These are phyloP conservation scores for Acacia acuminata DNA, from an alignment of 306 rosid species.

Conservation along the genomic window DNA sequence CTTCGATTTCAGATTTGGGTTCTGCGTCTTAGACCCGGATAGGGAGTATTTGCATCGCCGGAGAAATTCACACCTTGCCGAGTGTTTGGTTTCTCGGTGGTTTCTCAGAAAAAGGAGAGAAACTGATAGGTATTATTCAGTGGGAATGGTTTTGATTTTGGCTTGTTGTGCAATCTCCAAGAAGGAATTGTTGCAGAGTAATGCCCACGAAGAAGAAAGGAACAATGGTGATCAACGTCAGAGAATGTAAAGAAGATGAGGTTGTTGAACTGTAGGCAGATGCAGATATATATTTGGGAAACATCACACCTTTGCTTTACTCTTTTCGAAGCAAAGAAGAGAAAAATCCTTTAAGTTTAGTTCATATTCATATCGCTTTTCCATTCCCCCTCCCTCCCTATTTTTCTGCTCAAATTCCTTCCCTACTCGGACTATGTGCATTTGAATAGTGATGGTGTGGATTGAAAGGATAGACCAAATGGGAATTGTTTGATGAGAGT, in stretches of 20 bases:
- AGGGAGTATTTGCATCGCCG: not conserved
- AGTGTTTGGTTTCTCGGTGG: not conserved
- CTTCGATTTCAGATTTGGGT: constrained; percentile 13
- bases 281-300: too few species aligned
- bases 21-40: not conserved
- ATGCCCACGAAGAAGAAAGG: constrained; percentile 35
- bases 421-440: not conserved
- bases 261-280: constrained; percentile 34
- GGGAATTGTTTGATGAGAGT: too few species aligned
- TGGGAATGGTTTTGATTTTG: constrained; percentile 26
- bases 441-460: too few species aligned
- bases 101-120: not conserved
- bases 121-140: too few species aligned
- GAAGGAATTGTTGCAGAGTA: constrained; percentile 74
- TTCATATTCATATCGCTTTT: not conserved
- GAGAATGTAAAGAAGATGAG: constrained; percentile 57
- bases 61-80: not conserved
- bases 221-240: constrained; percentile 51
- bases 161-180: constrained; percentile 50
- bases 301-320: too few species aligned
- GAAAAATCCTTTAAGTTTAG: too few species aligned
- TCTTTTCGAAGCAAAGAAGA: not conserved
- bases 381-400: not conserved
- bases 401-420: not conserved
- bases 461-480: too few species aligned